Evolutionary conservation across 2,329 filamentous ascomycete genomes (phyloP).

Genomic region (Diaporthe australafricana): DNA sequence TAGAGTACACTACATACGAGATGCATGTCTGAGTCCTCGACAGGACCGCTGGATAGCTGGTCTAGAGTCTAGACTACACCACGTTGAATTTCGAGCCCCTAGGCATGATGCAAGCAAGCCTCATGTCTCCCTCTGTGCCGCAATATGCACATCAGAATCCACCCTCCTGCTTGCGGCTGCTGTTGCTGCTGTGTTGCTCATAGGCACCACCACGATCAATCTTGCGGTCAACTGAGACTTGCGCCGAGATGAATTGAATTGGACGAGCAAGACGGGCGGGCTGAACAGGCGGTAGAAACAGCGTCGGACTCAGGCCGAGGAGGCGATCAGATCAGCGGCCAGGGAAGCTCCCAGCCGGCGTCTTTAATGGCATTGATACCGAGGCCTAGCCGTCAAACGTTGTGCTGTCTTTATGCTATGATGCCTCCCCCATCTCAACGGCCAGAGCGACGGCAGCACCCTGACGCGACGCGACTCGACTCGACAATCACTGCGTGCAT

Average conservation of each 20-base stretch:
- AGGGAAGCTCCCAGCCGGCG: slow-evolving; percentile 18
- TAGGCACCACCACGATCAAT: slow-evolving; percentile 5
- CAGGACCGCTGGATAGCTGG: not conserved
- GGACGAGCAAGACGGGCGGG: not conserved
- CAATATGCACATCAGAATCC: slow-evolving; percentile 4
- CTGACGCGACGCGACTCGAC: slow-evolving; percentile 6
- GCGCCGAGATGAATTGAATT: not conserved
- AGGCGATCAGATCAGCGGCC: slow-evolving; percentile 26
- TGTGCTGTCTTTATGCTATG: slow-evolving; percentile 9
- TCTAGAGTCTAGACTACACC: not conserved
- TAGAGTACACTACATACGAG: not conserved
- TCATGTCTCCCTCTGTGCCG: slow-evolving; percentile 1
- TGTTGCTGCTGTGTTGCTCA: not conserved
- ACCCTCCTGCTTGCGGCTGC: not conserved
- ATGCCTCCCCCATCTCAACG: slow-evolving; percentile 1
- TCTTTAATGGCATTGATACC: slow-evolving; percentile 29
- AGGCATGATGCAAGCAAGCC: not conserved
- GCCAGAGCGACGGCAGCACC: not conserved
- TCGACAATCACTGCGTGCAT: not conserved
- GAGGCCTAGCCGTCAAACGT: not conserved
- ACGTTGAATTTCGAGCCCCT: slow-evolving; percentile 3
- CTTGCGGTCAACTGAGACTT: slow-evolving; percentile 29
- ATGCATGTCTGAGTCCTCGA: slow-evolving; percentile 31
- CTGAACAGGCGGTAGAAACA: slow-evolving; percentile 5
- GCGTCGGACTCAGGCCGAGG: slow-evolving; percentile 23